Conservation (phyloP, 352 stramenopile species). For the Pythium scleroteichum region DNA sequence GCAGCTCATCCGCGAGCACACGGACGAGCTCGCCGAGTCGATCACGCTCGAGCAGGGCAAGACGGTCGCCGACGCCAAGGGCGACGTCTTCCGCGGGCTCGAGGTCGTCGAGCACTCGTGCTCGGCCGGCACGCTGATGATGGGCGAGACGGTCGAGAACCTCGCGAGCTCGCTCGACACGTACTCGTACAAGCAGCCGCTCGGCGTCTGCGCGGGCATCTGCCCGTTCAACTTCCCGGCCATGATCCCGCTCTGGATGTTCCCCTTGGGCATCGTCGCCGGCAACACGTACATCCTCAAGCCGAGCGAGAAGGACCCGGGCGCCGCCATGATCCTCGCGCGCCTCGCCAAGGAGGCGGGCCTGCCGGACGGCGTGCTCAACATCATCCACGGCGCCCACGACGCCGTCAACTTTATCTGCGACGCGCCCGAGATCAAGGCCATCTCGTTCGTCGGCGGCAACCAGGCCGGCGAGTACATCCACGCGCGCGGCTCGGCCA, state of each 20-base stretch:
- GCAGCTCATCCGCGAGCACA: conserved; percentile 93
- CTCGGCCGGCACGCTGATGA: conserved; percentile 82
- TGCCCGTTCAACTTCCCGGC: conserved; percentile 96
- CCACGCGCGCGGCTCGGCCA: conserved; percentile 78
- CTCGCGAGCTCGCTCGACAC: conserved; percentile 93
- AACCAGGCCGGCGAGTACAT: conserved; percentile 95
- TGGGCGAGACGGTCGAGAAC: conserved; percentile 95
- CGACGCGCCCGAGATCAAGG: conserved; percentile 91
- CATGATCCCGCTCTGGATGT: conserved; percentile 97
- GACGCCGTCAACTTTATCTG: conserved; percentile 96
- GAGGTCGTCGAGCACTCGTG: conserved; percentile 82
- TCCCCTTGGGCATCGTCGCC: conserved; percentile 84
- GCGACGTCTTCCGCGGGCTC: conserved; percentile 98
- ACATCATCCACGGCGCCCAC: conserved; percentile 91
- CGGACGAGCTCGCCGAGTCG: conserved; percentile 92
- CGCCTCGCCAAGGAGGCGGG: conserved; percentile 92
- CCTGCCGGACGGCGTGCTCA: conserved; percentile 94
- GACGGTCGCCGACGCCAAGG: conserved; percentile 92
- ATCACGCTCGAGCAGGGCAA: conserved; percentile 96
- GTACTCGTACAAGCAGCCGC: conserved; percentile 95
- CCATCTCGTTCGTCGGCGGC: conserved; percentile 96
- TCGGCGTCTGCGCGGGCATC: conserved; percentile 93
- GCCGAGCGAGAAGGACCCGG: conserved; percentile 92
- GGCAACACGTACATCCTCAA: conserved; percentile 98
- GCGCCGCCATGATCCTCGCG: conserved; percentile 91